Percentiles rank a stretch among this genome's conserved stretches.
Conservation (phyloP, 139 green algal species). For the Diplosphaera chodatii region DNA sequence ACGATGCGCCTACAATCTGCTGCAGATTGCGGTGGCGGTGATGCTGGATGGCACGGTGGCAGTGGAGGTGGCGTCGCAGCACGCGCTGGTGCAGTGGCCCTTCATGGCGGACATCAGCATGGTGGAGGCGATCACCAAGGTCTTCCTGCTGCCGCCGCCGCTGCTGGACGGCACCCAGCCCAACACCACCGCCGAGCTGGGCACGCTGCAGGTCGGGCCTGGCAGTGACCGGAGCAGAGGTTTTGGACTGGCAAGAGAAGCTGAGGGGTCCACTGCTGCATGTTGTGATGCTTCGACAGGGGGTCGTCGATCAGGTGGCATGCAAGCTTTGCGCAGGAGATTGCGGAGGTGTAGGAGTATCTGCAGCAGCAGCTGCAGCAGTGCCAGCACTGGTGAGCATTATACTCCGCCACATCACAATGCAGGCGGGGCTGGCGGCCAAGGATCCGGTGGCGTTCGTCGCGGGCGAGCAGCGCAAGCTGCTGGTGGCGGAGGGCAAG, state of each 20-base stretch:
- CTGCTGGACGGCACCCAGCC: slow-evolving; percentile 9
- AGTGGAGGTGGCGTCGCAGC: slow-evolving; percentile 41
- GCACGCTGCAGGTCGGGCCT: no score
- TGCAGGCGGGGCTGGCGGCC: background rate
- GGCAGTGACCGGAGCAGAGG: no score
- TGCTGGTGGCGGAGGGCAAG: slow-evolving; percentile 22
- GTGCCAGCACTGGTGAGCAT: no score
- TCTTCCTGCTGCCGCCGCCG: slow-evolving; percentile 42
- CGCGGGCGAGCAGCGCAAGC: background rate
- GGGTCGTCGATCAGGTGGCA: no score
- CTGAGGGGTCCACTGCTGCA: no score
- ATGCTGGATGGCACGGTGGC: slow-evolving; percentile 53
- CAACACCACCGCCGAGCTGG: background rate
- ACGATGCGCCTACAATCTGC: no score
- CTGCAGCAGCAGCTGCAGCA: no score
- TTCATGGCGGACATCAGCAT: slow-evolving; percentile 69
- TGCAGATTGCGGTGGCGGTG: slow-evolving; percentile 37
- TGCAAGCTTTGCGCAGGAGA: no score
- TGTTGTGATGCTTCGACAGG: no score
- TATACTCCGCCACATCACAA: no score
- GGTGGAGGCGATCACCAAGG: slow-evolving; percentile 42
- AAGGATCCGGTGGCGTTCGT: background rate
- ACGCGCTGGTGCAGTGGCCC: slow-evolving; percentile 64
- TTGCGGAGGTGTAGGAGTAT: no score
- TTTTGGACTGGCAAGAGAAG: no score